Base-by-base conservation (phyloP, 1,139 yeast genomes). In the Sugiyamaella japonica region DNA sequence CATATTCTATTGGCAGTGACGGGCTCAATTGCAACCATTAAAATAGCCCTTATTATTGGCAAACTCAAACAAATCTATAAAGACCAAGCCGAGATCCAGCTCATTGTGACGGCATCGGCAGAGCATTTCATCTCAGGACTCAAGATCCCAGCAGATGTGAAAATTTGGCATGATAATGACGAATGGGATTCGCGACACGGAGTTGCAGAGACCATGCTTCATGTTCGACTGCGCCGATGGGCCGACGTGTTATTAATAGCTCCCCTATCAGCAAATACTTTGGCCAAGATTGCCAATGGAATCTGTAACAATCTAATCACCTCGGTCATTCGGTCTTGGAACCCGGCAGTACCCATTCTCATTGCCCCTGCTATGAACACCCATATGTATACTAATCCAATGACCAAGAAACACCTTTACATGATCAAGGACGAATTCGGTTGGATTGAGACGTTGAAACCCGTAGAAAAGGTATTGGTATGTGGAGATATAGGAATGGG, bases 291-390 rank as follows among this genome's bases (percentile, higher is more conserved):
- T 50, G 83, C 96, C 5, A 85, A 89, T 65, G 99, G 99, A 1
- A 79, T 93, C 42, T 86, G 97, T 56, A 98, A 93, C 71, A 93
- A 93, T 68, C 77, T 93, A 56, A 62, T 84, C 76, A 71, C 98
- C 0, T 85, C 91, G 15, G 88, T 90, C 38, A 79, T 91, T 7
- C 78, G 98, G 57, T 86, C 93, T 4, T 93, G 99, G 99, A 90
- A 90, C 63, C 95, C 96, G 1, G 82, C 82, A n/a, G 70, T 68
- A 9, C 97, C 97, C 1, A 84, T 93, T 32, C 72, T 91, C 52
- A 82, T 89, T 43, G 99, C 98, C 0, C 99, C 99, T 2, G 97
- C 98, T 0, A 91, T 93, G 98, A 91, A 93, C 66, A 90, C 98
- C 1, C 85, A 88, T 65, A 91, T 93, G 95, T 93, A 90, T 72